These are phyloP conservation scores for Pelargonium cotyledonis DNA, from an alignment of 441 rosid species.

Conservation along the genomic window DNA sequence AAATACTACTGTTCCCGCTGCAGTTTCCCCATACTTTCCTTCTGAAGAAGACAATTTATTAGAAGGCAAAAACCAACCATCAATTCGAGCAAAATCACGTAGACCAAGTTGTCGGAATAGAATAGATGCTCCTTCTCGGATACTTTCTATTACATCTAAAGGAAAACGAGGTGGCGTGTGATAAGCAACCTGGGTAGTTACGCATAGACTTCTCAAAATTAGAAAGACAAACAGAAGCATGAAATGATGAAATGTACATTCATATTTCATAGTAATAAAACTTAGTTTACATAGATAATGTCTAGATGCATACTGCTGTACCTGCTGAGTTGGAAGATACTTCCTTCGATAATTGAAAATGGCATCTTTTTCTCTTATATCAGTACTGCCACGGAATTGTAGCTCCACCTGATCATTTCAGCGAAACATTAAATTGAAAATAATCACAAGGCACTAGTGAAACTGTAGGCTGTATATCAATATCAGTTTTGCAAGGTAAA, in stretches of 20 bases:
- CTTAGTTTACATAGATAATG: constrained; percentile 17
- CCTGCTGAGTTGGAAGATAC: constrained; percentile 97
- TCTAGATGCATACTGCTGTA: constrained; percentile 24
- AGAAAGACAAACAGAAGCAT: constrained; percentile 15
- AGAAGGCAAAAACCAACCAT: constrained; percentile 92
- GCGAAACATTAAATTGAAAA: constrained; percentile 6
- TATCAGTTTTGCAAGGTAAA: constrained; percentile 8
- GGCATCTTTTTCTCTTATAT: constrained; percentile 58
- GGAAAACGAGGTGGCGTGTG: constrained; percentile 97
- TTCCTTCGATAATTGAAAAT: constrained; percentile 89
- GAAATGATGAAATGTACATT: neutral
- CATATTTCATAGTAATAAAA: constrained; percentile 3
- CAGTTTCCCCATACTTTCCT: constrained; percentile 41
- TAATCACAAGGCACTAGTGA: constrained; percentile 1
- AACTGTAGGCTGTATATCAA: neutral
- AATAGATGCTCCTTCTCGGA: constrained; percentile 75
- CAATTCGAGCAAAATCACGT: constrained; percentile 91
- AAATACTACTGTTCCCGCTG: constrained; percentile 45
- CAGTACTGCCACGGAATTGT: constrained; percentile 59
- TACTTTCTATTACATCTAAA: constrained; percentile 53
- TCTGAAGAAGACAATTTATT: constrained; percentile 33
- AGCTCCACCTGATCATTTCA: constrained; percentile 71
- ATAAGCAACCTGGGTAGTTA: constrained; percentile 67
- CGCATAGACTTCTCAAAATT: constrained; percentile 9
- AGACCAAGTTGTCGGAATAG: constrained; percentile 68